Percentiles rank a stretch among this genome's conserved stretches.
phyloP scores from a whole-genome alignment of 441 rosid genomes.

The Arabidopsis lyrata region DNA sequence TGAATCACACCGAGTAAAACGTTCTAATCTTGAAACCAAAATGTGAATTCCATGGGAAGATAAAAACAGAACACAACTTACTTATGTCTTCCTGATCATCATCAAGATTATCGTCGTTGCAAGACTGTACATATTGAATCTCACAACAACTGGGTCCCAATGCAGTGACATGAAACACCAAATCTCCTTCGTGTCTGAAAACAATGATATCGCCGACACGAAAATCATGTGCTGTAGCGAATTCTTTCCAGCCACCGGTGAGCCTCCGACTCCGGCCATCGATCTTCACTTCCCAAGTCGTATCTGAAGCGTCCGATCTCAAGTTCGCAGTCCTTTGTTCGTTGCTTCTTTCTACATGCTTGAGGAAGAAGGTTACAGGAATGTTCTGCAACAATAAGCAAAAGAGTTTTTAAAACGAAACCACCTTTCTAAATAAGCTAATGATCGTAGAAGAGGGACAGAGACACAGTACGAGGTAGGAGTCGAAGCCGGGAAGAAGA shows the following conservation, averaged over 20 bases:
- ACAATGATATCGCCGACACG: slow-evolving; percentile 37
- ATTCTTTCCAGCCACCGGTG: slow-evolving; percentile 40
- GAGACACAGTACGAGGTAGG: slow-evolving; percentile 14
- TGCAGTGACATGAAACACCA: slow-evolving; percentile 31
- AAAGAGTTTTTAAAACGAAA: background rate
- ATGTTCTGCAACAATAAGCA: slow-evolving; percentile 38
- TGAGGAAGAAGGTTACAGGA: slow-evolving; percentile 24
- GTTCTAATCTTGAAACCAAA: background rate
- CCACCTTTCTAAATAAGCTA: slow-evolving; percentile 17
- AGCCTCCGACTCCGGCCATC: slow-evolving; percentile 20
- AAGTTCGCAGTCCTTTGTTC: background rate
- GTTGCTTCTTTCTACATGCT: slow-evolving; percentile 9
- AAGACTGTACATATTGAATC: slow-evolving; percentile 4
- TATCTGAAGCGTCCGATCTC: slow-evolving; percentile 25
- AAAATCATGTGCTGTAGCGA: slow-evolving; percentile 26
- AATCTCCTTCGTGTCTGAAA: slow-evolving; percentile 37
- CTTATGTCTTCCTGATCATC: slow-evolving; percentile 2
- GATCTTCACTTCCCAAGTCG: slow-evolving; percentile 21
- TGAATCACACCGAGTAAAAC: background rate
- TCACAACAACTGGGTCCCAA: slow-evolving; percentile 32
- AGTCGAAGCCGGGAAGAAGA: slow-evolving; percentile 12
- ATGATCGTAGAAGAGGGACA: background rate
- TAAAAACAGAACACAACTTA: background rate
- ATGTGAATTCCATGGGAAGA: background rate
- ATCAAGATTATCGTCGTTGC: slow-evolving; percentile 13